Base-by-base conservation (phyloP, 1,284 basidiomycete species). In the Sporisorium sorghi region DNA sequence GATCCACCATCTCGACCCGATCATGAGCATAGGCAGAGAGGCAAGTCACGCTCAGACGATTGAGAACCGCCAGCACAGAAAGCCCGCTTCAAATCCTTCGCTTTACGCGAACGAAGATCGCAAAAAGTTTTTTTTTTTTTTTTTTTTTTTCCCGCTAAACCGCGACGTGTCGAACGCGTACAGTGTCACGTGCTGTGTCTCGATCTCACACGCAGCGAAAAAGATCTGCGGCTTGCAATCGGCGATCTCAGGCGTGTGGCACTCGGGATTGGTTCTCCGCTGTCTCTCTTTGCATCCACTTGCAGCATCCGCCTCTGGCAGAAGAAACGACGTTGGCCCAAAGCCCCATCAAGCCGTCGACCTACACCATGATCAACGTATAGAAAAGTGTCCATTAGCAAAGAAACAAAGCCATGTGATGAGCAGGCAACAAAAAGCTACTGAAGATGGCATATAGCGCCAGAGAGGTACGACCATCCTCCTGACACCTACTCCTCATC, bases 381-480 rank as follows among this genome's bases (percentile, higher is more conserved):
- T 9, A 57, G 53, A 44, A 58, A 8, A 70, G 26, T 66, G 73
- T 75, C 69, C 65, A 71, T 68, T 63, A 56, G 50, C 37, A 44
- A 14, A 53, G 54, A 35, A 35, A 35, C 50, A 37, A 24, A 40
- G 19, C 2, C 4, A 30, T 15, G 17, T 15, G 51, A 32, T 30
- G 39, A 7, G 40, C 28, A 21, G 17, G 39, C 42, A 35, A 17
- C n/a, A 37, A 24, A 21, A 26, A 37, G 24, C 12, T 42, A 7
- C 19, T 35, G 15, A 11, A 10, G 23, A 11, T 24, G 23, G 8
- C 1, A 5, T 14, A 8, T 2, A 24, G 43, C 44, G 28, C 2
- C 15, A 9, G 12, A 44, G 26, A 30, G 33, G 5, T 21, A 17
- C 3, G 19, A 28, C 42, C 32, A 8, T 9, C 48, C n/a, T n/a